Evolutionary conservation across 2,329 filamentous ascomycete genomes (phyloP).

Genomic region (Cladosporium sp.): DNA sequence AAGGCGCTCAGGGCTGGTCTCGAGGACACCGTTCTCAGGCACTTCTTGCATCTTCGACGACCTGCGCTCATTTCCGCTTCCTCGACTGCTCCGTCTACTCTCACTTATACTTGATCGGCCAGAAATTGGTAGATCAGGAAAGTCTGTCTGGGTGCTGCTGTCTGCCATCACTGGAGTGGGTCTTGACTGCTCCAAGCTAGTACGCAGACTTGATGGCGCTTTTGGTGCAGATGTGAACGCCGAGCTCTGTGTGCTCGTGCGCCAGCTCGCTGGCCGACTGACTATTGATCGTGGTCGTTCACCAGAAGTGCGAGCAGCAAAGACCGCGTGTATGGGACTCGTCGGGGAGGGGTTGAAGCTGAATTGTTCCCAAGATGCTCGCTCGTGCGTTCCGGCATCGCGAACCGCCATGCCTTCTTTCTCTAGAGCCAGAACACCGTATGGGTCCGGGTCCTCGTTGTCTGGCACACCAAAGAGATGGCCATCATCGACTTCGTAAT

Average conservation of each 20-base stretch:
- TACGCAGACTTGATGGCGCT: constrained; percentile 28
- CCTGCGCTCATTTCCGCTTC: constrained; percentile 18
- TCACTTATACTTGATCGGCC: constrained; percentile 12
- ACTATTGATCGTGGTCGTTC: constrained; percentile 47
- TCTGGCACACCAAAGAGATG: constrained; percentile 73
- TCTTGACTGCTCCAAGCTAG: constrained; percentile 22
- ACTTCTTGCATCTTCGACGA: constrained; percentile 23
- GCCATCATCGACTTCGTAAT: constrained; percentile 56
- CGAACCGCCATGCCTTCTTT: constrained; percentile 84
- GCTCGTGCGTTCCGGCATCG: constrained; percentile 74
- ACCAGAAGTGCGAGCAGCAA: constrained; percentile 46
- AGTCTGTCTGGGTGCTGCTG: constrained; percentile 30
- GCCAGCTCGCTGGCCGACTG: constrained; percentile 31
- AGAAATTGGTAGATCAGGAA: background rate
- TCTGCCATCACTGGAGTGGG: constrained; percentile 21
- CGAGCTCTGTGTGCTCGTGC: constrained; percentile 5
- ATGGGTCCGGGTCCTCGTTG: constrained; percentile 81
- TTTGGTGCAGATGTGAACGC: constrained; percentile 22
- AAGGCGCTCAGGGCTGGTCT: background rate
- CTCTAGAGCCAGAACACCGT: constrained; percentile 84
- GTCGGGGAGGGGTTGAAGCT: constrained; percentile 73
- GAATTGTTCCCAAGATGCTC: constrained; percentile 75
- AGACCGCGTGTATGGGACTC: constrained; percentile 64
- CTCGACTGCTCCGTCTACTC: constrained; percentile 23
- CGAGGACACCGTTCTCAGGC: constrained; percentile 26